A percentile compares a stretch with the other conserved stretches of the same genome.
Conservation (phyloP, 75 land plant species). For the Cupressus sempervirens region DNA sequence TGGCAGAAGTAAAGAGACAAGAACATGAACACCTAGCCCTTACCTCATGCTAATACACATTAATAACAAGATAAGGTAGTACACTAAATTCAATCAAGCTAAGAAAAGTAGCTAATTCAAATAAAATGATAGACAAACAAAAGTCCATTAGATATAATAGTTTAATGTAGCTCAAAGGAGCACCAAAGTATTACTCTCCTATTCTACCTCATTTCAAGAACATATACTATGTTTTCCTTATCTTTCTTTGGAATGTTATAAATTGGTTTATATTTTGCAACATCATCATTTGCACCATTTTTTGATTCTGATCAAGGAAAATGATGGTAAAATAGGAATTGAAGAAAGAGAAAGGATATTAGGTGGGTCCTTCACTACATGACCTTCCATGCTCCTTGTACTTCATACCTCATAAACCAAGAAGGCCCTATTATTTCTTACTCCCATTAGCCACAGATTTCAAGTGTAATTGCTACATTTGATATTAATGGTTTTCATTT, state of each 20-base stretch:
- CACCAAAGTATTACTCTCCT: background rate
- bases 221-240: background rate
- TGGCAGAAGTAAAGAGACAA: too few relatives aligned
- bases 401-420: background rate
- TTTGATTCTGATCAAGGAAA: background rate
- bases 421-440: background rate
- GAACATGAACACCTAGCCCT: background rate
- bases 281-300: constrained; percentile 4
- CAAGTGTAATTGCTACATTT: background rate
- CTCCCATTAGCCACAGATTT: background rate
- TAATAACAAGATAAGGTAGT: background rate
- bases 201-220: background rate
- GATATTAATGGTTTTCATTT: background rate
- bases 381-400: background rate
- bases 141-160: background rate
- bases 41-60: background rate
- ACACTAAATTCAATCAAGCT: background rate
- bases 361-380: background rate
- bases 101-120: background rate
- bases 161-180: too few relatives aligned
- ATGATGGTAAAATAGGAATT: background rate
- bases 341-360: background rate
- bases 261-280: background rate
- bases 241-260: background rate
- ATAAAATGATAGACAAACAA: background rate